Percentiles rank a stretch among this genome's conserved stretches.
These are phyloP conservation scores for Aurifilum marmelostoma DNA, from an alignment of 2,329 filamentous ascomycete genomes.

Conservation along the genomic window DNA sequence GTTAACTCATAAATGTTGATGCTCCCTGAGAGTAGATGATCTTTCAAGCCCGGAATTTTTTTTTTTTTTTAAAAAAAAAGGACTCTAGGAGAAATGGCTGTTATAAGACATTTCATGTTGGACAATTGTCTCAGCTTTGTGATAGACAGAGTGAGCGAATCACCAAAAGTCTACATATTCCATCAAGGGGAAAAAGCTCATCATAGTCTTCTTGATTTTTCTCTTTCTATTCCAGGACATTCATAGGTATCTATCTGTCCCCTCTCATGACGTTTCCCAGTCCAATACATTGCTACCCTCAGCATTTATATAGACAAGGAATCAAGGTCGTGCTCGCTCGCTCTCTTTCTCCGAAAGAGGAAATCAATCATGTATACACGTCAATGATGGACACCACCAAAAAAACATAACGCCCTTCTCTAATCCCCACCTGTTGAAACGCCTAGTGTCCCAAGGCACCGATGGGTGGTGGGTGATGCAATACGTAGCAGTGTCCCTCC, in stretches of 20 bases:
- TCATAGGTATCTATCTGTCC: background rate
- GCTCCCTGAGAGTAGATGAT: too few relatives aligned
- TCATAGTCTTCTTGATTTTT: background rate
- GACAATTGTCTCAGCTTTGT: background rate
- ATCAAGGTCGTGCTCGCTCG: constrained; percentile 14
- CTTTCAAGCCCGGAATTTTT: too few relatives aligned
- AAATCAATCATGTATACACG: background rate
- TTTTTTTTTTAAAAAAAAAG: too few relatives aligned
- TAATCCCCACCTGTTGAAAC: constrained; percentile 3
- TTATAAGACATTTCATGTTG: background rate
- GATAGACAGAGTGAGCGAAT: background rate
- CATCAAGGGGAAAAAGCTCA: background rate
- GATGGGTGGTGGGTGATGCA: background rate
- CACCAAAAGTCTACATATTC: background rate
- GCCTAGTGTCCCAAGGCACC: constrained; percentile 2
- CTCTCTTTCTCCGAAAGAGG: constrained; percentile 1
- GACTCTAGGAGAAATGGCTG: background rate
- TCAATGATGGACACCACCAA: background rate
- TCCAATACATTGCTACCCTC: constrained; percentile 2
- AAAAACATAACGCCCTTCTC: constrained; percentile 4
- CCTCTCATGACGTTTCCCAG: background rate
- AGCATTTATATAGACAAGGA: constrained; percentile 11
- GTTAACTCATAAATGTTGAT: too few relatives aligned
- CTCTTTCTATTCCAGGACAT: background rate
- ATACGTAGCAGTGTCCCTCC: constrained; percentile 2